A percentile compares a stretch with the other conserved stretches of the same genome.
phyloP scores from a whole-genome alignment of 352 stramenopile species.

The Peronospora farinosa region DNA sequence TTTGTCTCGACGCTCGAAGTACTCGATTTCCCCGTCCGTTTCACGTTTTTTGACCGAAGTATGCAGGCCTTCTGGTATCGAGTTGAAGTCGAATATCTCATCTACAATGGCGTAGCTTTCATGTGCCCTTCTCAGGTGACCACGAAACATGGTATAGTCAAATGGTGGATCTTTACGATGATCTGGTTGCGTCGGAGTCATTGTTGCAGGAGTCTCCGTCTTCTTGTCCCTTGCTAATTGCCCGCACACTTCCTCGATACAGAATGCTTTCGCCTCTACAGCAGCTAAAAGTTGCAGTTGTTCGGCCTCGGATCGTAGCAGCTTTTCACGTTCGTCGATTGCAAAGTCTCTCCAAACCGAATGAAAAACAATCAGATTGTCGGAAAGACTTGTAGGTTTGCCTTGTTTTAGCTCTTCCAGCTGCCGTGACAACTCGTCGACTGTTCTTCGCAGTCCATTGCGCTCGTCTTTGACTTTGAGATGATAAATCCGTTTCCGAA shows the following conservation, averaged over 20 bases:
- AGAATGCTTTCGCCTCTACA: slow-evolving; percentile 5
- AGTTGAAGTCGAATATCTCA: slow-evolving; percentile 10
- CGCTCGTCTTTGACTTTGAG: slow-evolving; percentile 13
- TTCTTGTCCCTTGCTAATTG: not conserved
- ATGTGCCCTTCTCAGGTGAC: slow-evolving; percentile 18
- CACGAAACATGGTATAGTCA: slow-evolving; percentile 23
- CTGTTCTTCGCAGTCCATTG: slow-evolving; percentile 4
- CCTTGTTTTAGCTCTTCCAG: slow-evolving; percentile 5
- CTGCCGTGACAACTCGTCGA: slow-evolving; percentile 10
- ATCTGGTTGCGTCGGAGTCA: not conserved
- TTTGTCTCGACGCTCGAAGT: slow-evolving; percentile 10
- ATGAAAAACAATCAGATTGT: not conserved
- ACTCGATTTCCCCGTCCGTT: slow-evolving; percentile 4
- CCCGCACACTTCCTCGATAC: slow-evolving; percentile 13
- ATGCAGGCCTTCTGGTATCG: slow-evolving; percentile 5
- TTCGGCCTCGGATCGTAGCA: slow-evolving; percentile 4
- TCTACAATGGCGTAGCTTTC: slow-evolving; percentile 16
- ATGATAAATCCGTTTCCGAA: slow-evolving; percentile 14
- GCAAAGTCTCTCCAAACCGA: slow-evolving; percentile 6
- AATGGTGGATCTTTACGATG: slow-evolving; percentile 6
- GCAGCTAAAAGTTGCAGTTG: slow-evolving; percentile 12
- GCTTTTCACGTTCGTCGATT: slow-evolving; percentile 8
- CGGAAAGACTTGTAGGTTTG: not conserved
- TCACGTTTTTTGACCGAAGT: slow-evolving; percentile 8
- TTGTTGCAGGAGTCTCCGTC: not conserved